Evolutionary conservation across 2,329 filamentous ascomycete genomes (phyloP).

Genomic region (Colletotrichum coccodes): DNA sequence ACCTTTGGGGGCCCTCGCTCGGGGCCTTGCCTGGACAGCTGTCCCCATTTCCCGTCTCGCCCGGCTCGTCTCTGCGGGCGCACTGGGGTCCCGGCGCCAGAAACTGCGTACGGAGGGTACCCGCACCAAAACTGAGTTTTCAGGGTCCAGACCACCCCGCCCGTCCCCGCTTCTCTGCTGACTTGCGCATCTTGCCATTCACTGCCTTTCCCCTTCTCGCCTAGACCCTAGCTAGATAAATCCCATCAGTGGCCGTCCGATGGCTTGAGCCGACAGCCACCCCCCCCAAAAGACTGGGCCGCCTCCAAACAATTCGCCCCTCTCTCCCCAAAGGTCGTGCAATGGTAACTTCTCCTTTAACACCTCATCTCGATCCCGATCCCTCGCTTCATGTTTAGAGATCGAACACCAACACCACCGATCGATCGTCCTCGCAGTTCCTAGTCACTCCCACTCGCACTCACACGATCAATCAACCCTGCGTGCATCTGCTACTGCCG

Average conservation of each 20-base stretch:
- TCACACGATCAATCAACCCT: too few species aligned
- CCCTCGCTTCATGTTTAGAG: slow-evolving; percentile 3
- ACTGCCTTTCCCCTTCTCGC: neutral
- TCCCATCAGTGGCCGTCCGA: neutral
- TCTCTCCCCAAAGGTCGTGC: neutral
- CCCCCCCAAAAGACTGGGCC: neutral
- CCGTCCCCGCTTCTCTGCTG: neutral
- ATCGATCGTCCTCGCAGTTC: neutral
- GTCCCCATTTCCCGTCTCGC: too few species aligned
- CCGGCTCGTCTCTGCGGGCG: neutral
- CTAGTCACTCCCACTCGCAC: neutral
- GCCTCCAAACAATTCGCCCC: neutral
- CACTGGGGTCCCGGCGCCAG: too few species aligned
- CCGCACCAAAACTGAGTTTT: slow-evolving; percentile 12
- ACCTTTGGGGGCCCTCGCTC: too few species aligned
- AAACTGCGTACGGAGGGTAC: too few species aligned
- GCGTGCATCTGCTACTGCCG: neutral
- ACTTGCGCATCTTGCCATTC: neutral
- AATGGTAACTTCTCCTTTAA: neutral
- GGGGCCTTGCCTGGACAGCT: too few species aligned
- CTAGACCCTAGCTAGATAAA: neutral
- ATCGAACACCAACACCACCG: slow-evolving; percentile 14
- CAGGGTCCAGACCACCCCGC: slow-evolving; percentile 17
- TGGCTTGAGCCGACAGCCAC: neutral
- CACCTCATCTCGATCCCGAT: slow-evolving; percentile 24